Evolutionary conservation across 345 rosid species (phyloP), one percentile per base, ranked within the genome.

Genomic region (Theobroma cacao): DNA sequence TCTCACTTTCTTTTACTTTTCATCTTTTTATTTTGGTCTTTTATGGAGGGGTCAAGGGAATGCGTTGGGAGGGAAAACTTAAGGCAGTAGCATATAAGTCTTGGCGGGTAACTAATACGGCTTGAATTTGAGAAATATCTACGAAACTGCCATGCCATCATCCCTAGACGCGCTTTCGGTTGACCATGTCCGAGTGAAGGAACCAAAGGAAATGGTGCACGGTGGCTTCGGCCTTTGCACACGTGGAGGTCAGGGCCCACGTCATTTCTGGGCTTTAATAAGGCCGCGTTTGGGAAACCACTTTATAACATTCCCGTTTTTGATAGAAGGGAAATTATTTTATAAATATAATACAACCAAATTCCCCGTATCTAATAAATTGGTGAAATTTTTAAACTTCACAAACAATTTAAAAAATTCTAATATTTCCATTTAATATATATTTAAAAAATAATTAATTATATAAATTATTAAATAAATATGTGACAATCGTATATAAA

Each of bases 41-140:
- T 1, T 5, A 36, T 38, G 1, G 24, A 3, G 26, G 12, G n/a
- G 69, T 13, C 56, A 82, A 71, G 45, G 75, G 73, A 48, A 62
- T 28, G 41, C 15, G 38, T 3, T 20, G 38, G 81, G 79, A 78
- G 86, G 88, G 85, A 84, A 89, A 81, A 77, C 85, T 79, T 75
- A 71, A 77, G 47, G 78, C 69, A 5, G 76, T 15, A 13, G 55
- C n/a, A 28, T 24, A 3, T 2, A 6, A 28, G 20, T 72, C 15
- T 30, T 76, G 58, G 41, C 43, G 24, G 69, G 45, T 48, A 50
- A 31, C 2, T 9, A 56, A 77, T 31, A 45, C 26, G 75, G 24
- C 81, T 41, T 69, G 62, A 47, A 34, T 30, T 33, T 10, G 6
- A 20, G 50, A 79, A 40, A 52, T 33, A 72, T 72, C 61, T 74